Conservation (phyloP, 1,284 basidiomycete genomes). For the Earliella scabrosa region DNA sequence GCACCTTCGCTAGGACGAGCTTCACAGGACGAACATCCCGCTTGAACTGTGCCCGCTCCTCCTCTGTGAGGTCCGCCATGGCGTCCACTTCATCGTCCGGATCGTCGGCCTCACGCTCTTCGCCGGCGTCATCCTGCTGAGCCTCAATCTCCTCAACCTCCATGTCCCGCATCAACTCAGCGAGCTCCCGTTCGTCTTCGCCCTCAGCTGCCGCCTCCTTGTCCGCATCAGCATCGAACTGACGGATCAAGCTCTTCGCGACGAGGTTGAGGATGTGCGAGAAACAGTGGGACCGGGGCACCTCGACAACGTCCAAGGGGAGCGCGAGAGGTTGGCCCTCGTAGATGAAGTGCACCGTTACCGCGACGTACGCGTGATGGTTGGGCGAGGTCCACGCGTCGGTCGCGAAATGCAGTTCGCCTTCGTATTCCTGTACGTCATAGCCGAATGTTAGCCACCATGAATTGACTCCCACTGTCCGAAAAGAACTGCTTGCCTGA, state of each 20-base stretch:
- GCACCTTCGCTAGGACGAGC: constrained; percentile 20
- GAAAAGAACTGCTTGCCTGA: too few species aligned
- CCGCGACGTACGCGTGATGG: constrained; percentile 5
- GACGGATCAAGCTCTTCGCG: constrained; percentile 25
- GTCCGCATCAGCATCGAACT: constrained; percentile 16
- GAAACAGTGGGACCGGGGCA: constrained; percentile 38
- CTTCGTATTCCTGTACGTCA: constrained; percentile 7
- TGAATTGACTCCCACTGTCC: too few species aligned
- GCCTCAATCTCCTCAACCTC: not conserved
- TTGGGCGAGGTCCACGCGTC: constrained; percentile 15
- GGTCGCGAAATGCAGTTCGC: constrained; percentile 1
- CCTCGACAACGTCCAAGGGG: constrained; percentile 31
- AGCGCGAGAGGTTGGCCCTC: constrained; percentile 22
- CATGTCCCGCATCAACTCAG: not conserved
- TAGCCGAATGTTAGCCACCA: too few species aligned
- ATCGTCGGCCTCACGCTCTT: constrained; percentile 8
- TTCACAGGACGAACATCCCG: constrained; percentile 14
- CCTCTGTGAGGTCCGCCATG: constrained; percentile 1
- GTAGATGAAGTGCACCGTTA: constrained; percentile 8
- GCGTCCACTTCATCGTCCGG: constrained; percentile 2
- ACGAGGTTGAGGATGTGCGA: constrained; percentile 38
- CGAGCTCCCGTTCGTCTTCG: not conserved
- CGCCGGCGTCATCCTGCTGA: not conserved
- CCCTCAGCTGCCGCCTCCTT: not conserved
- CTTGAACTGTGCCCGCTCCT: constrained; percentile 11